Evolutionary conservation across 345 rosid genomes (phyloP), one percentile per base, ranked within the genome.

Genomic region (Excoecaria agallocha): DNA sequence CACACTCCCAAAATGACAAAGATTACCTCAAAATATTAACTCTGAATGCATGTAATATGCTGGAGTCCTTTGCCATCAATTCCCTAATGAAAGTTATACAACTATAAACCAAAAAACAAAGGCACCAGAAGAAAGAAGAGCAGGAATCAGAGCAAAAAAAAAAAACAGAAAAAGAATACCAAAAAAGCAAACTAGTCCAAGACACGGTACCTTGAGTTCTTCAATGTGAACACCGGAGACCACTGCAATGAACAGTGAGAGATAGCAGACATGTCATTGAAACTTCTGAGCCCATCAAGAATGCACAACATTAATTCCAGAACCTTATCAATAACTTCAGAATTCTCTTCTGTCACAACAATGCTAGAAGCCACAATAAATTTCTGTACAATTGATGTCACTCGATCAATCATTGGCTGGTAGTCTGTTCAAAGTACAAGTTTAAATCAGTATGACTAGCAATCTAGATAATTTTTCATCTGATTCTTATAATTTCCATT

Each of bases 191-290:
- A 80, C 43, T 30, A 63, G 37, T 49, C 76, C 25, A 20, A 66
- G 68, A 49, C 69, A 43, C 43, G 65, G 46, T 85, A 93, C 98
- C 93, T 87, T 76, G 85, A 72, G 76, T 82, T 88, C 79, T 82
- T 82, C 69, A 86, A 72, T 74, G 82, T 66, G 79, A 93, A 93
- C 38, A 85, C 78, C 63, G 97, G 91, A 79, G 89, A 86, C 98
- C 98, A 94, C 74, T 80, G 88, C 41, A 35, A 71, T 50, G 86
- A 80, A 77, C 86, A 81, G 51, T 50, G 24, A 46, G 80, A 69
- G 73, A 89, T 76, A 72, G 82, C 41, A 49, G 81, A 77, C 73
- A 62, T 52, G 71, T 87, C 84, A 82, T 78, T 81, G 66, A 74
- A 77, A 68, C 68, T 8, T 19, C 73, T 77, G 22, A 89, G 84